Base-by-base conservation (phyloP, 202 grass and related monocot genomes). In the Cymbopogon flexuosus region DNA sequence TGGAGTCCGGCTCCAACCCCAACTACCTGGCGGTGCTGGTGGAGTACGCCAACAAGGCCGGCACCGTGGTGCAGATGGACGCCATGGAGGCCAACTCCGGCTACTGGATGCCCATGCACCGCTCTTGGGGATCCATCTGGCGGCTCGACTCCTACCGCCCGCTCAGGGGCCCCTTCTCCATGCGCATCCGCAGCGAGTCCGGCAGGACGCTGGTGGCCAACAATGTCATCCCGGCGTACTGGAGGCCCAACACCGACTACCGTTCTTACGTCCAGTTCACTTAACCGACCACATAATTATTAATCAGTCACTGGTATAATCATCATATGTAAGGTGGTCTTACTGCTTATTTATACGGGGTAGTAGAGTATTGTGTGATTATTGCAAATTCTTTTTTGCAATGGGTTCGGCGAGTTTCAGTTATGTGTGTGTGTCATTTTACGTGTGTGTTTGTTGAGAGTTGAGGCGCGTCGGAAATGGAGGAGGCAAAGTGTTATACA, bases 81-180 rank as follows among this genome's bases (percentile, higher is more conserved):
- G 54, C 86, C 3, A 79, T 72, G 76, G 68, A 87, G 68, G 12
- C 56, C 31, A 30, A 21, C 6, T 81, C 87, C 0, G 4, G 24
- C 34, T 4, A 14, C 5, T 96, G 90, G 90, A 34, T 60, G 29
- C 21, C 73, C 3, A 85, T 93, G 93, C 62, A 39, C 5, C 77
- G 68, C 2, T 96, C 90, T 0, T 96, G 90, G 93, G 93, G 93
- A 1, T 85, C 86, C 51, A 29, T 93, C 37, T 96, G 90, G 88
- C 68, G 79, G 3, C 51, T 86, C 8, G 83, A 90, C 86, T 33
- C 88, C 3, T 81, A 72, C 83, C 75, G 68, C 64, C 39, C 41
- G 6, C 81, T 96, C 57, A 57, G 36, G 5, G 90, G 34, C 0
- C 93, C 93, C 0, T 96, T 96, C 72, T 89, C 93, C 1, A 54